Evolutionary conservation across 2,329 filamentous ascomycete genomes (phyloP), one percentile per base, ranked within the genome.

Genomic region (Monosporascus sp.): DNA sequence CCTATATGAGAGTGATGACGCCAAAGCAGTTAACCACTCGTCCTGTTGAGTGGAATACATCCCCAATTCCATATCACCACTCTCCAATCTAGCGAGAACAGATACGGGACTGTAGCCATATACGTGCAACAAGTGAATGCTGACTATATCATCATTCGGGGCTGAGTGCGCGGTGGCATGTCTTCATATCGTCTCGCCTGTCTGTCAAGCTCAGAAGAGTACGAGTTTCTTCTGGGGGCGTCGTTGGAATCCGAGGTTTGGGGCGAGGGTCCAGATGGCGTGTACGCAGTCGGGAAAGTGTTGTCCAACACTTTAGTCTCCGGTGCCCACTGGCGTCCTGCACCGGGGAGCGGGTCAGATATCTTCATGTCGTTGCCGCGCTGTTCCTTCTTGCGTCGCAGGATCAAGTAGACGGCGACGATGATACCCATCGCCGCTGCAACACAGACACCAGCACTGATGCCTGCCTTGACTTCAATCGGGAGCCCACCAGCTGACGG

Each of bases 111-210:
- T n/a, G 28, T 15, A 48, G 18, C 22, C 28, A 43, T 51, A 49
- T 43, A 38, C 11, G 40, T 14, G 24, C n/a, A 8, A 26, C 24
- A 46, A 46, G n/a, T 18, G 37, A 40, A 45, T 20, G 26, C 14
- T 43, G 47, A 28, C 58, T 55, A 67, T 52, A 67, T 63, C 65
- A 67, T 65, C n/a, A 56, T 61, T 52, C 73, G 70, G 11, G 81
- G 80, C 47, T 76, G 72, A 55, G 75, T 71, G 45, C 78, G 70
- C 28, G 79, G 79, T 22, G 79, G 61, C 78, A 82, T 79, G 57
- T 84, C 80, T 65, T 84, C 80, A 58, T 84, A 84, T 43, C 78
- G 74, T 55, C 77, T 73, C 3, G 78, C 74, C 55, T 76, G 75
- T 62, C 76, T 70, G 58, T 83, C 79, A 44, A 82, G 70, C 35